These are phyloP conservation scores for Yamadazyma aaseri DNA, from an alignment of 1,139 yeast genomes.

Conservation along the genomic window DNA sequence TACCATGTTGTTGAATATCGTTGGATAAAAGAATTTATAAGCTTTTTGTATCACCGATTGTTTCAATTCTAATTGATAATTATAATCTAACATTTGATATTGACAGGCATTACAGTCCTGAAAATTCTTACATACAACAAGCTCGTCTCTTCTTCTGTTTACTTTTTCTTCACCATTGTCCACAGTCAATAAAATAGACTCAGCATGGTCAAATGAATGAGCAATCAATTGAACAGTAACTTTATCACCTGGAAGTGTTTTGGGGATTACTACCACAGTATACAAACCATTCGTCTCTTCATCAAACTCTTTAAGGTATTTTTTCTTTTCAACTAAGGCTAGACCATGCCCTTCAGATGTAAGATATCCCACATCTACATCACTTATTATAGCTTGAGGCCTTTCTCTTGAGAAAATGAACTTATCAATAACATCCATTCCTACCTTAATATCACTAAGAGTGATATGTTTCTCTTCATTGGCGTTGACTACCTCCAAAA, in stretches of 20 bases:
- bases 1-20: slow-evolving; percentile 12
- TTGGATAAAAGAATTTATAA: slow-evolving; percentile 34
- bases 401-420: slow-evolving; percentile 26
- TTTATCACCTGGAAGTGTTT: slow-evolving; percentile 38
- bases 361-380: slow-evolving; percentile 27
- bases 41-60: slow-evolving; percentile 33
- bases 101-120: slow-evolving; percentile 62
- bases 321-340: slow-evolving; percentile 29
- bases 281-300: slow-evolving; percentile 15
- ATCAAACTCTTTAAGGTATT: slow-evolving; percentile 16
- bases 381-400: slow-evolving; percentile 19
- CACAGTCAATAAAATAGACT: slow-evolving; percentile 25
- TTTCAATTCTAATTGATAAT: slow-evolving; percentile 36
- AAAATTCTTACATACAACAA: slow-evolving; percentile 65
- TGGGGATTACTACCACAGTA: slow-evolving; percentile 37
- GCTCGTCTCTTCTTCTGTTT: slow-evolving; percentile 24
- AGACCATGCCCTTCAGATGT: slow-evolving; percentile 41
- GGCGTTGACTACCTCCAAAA: slow-evolving; percentile 16
- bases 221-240: slow-evolving; percentile 28
- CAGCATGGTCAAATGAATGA: slow-evolving; percentile 33
- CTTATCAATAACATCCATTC: slow-evolving; percentile 24
- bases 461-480: slow-evolving; percentile 8
- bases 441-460: slow-evolving; percentile 21
- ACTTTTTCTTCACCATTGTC: slow-evolving; percentile 12
- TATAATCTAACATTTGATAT: slow-evolving; percentile 43